Base-by-base conservation (phyloP, 192 early-diverging fungal species). In the Paraglomus occultum region DNA sequence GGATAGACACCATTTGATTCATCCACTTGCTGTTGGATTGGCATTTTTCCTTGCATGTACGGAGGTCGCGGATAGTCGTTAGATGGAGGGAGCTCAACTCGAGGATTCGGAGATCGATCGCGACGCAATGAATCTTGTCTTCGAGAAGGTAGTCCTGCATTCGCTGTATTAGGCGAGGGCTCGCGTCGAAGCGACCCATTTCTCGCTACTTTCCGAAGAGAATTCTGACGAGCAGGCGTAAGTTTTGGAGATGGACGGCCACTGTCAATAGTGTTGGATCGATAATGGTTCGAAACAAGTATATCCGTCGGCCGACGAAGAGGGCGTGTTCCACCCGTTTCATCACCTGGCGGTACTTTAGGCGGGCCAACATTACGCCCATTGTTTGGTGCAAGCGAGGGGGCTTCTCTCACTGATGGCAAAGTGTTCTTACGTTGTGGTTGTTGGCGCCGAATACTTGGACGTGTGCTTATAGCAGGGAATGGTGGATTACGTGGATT, bases 401-500 rank as follows among this genome's bases (percentile, higher is more conserved):
- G 6, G 42, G 5, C 7, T 18, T 61, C 18, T 59, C 10, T 23
- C n/a, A 31, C 10, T 18, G 11, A 42, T 18, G 22, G 11, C 10
- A n/a, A 11, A 23, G 9, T 18, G 46, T 47, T 46, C 6, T 23
- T 64, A 8, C 23, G 18, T 18, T 18, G 18, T 8, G 62, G 62
- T n/a, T 15, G 42, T 46, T 38, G 18, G 44, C 43, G 53, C 38
- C 14, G 8, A 2, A 45, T 1, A 45, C 52, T 57, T 7, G 43
- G 44, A 20, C 53, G 17, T 17, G 20, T 17, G 14, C 22, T 17
- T 17, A 8, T 14, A 52, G 38, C 22, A 39, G 70, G 58, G 22
- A 66, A 66, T 9, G 72, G 55, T n/a, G 72, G 12, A 55, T 9
- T 15, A 38, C 45, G 23, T 42, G 72, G 64, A 61, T 51, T 67